Evolutionary conservation across 169 alveolate species (phyloP).

Genomic region (Cryptosporidium parvum): DNA sequence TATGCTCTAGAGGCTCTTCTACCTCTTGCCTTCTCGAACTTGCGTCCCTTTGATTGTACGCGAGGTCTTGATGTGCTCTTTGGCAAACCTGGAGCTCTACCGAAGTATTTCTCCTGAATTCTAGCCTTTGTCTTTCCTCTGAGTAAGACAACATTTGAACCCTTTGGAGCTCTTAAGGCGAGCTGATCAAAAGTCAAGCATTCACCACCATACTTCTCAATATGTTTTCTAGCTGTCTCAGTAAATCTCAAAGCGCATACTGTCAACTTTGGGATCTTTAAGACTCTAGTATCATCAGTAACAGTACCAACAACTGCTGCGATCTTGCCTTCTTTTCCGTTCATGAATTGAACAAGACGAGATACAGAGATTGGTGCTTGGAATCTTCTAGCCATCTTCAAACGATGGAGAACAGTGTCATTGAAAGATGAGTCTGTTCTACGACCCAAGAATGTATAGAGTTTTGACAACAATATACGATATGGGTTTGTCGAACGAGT

Average conservation of each 20-base stretch:
- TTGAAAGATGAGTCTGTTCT: slow-evolving; percentile 94
- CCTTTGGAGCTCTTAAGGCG: slow-evolving; percentile 92
- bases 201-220: slow-evolving; percentile 97
- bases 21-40: slow-evolving; percentile 95
- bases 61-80: slow-evolving; percentile 91
- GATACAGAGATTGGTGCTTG: slow-evolving; percentile 95
- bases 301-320: slow-evolving; percentile 97
- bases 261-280: slow-evolving; percentile 89
- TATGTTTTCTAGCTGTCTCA: slow-evolving; percentile 97
- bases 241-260: slow-evolving; percentile 97
- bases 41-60: slow-evolving; percentile 92
- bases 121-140: slow-evolving; percentile 96
- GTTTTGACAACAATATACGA: slow-evolving; percentile 85
- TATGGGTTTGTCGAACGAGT: slow-evolving; percentile 91
- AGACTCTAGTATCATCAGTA: slow-evolving; percentile 93
- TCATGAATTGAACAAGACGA: slow-evolving; percentile 91
- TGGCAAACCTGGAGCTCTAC: slow-evolving; percentile 95
- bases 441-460: slow-evolving; percentile 92
- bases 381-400: slow-evolving; percentile 92
- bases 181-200: slow-evolving; percentile 97
- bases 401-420: slow-evolving; percentile 92
- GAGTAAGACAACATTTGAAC: slow-evolving; percentile 92
- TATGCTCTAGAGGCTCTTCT: slow-evolving; percentile 91
- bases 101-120: slow-evolving; percentile 95
- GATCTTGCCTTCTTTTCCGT: slow-evolving; percentile 88